Conservation (phyloP, 2,329 filamentous ascomycete species). For the Periconia digitata region DNA sequence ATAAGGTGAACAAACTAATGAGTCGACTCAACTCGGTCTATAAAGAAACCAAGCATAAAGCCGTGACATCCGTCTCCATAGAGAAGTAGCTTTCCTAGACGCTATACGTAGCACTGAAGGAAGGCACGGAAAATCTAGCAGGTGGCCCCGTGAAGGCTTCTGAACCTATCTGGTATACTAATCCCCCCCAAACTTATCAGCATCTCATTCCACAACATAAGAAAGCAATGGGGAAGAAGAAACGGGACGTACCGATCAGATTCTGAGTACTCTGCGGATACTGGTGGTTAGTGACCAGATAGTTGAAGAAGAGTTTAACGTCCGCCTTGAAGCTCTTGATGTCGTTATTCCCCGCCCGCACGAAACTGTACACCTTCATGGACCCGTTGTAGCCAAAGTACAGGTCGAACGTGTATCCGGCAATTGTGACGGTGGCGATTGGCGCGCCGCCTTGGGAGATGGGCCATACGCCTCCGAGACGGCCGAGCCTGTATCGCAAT, state of each 20-base stretch:
- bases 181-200: background rate
- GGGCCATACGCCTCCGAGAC: constrained; percentile 56
- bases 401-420: constrained; percentile 55
- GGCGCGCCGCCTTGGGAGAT: constrained; percentile 49
- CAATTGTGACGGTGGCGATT: constrained; percentile 55
- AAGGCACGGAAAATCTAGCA: constrained; percentile 7
- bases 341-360: constrained; percentile 23
- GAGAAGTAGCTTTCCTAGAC: background rate
- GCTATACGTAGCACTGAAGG: constrained; percentile 2
- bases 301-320: constrained; percentile 57
- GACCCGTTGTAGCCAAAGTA: constrained; percentile 59
- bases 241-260: constrained; percentile 11
- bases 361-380: constrained; percentile 62
- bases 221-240: too few relatives aligned
- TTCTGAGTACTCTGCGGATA: constrained; percentile 24
- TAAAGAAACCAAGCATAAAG: too few relatives aligned
- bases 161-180: constrained; percentile 13
- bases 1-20: too few relatives aligned
- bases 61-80: too few relatives aligned
- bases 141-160: constrained; percentile 14
- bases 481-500: constrained; percentile 50
- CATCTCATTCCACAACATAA: background rate
- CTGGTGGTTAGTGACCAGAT: constrained; percentile 51
- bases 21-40: too few relatives aligned
- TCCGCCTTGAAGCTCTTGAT: constrained; percentile 53